Evolutionary conservation across 371 early-diverging fungal genomes (phyloP), one percentile per base, ranked within the genome.

Genomic region (Basidiobolus meristosporus): DNA sequence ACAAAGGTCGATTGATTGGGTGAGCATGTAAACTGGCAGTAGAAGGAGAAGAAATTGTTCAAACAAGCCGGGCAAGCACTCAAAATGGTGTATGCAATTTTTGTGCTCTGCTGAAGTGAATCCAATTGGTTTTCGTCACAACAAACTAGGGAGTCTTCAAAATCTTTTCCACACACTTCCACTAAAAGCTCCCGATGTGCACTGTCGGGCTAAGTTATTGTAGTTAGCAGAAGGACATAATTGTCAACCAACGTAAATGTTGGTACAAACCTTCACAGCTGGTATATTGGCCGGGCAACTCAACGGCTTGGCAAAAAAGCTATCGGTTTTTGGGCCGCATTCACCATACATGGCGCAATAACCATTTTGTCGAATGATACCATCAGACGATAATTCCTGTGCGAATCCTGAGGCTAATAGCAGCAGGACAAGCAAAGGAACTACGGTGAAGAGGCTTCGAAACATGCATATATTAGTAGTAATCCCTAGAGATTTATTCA

Each of bases 11-110:
- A 70, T 45, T 82, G 81, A 40, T 73, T 46, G 12, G 74, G 74
- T 2, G 74, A 74, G 40, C 80, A 79, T 1, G 78, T 76, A 39
- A 80, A 77, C 0, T 66, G 53, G 34, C 82, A 82, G 55, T 72
- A 82, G 46, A 82, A 77, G 44, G 60, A 55, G 35, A 67, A 45
- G 40, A 82, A 75, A 42, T 82, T 82, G 20, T 60, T 54, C 76
- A 73, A 80, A 48, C 82, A 82, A 3, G 82, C 82, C 12, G 82
- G 82, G 45, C 82, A 82, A 3, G 73, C 62, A 0, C 63, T 52
- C 16, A 78, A 61, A 39, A 82, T 61, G 2, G 57, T 57, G 21
- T 68, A 57, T 6, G 73, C 78, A 31, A 54, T 51, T 41, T 70
- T 61, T 22, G 71, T 68, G 41, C 66, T 64, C 6, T 52, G 40